phyloP scores from a whole-genome alignment of 1,284 basidiomycete species.

The Ceraceosorus bombacis region DNA sequence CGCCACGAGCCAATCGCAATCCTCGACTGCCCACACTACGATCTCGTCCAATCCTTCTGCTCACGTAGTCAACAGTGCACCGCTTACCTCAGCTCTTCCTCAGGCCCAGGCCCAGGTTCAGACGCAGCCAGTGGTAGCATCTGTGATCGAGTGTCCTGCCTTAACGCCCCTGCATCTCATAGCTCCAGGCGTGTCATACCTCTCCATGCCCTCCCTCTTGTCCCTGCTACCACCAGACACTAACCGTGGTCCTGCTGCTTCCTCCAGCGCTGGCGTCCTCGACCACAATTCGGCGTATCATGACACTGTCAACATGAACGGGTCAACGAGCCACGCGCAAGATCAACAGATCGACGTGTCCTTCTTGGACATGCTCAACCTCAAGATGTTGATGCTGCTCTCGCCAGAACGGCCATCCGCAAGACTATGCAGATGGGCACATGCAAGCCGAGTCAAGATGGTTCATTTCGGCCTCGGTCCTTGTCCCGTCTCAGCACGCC shows the following conservation, averaged over 20 bases:
- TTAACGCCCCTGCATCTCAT: not conserved
- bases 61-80: too few relatives aligned
- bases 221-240: slow-evolving; percentile 2
- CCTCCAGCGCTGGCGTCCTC: too few relatives aligned
- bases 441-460: slow-evolving; percentile 21
- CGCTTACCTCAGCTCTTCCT: too few relatives aligned
- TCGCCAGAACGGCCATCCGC: slow-evolving; percentile 36
- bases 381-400: slow-evolving; percentile 35
- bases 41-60: too few relatives aligned
- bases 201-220: not conserved
- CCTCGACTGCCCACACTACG: too few relatives aligned
- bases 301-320: too few relatives aligned
- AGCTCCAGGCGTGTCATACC: not conserved
- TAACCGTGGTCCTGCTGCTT: slow-evolving; percentile 12
- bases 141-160: not conserved
- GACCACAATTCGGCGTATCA: too few relatives aligned
- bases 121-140: too few relatives aligned
- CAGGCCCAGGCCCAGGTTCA: too few relatives aligned
- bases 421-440: slow-evolving; percentile 23
- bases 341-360: not conserved
- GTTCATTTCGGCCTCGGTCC: slow-evolving; percentile 35
- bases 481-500: slow-evolving; percentile 4
- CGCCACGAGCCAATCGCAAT: too few relatives aligned
- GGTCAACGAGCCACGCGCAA: too few relatives aligned
- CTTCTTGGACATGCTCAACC: slow-evolving; percentile 24